Conservation (phyloP, 495 filamentous ascomycete genomes). For the Cenococcum geophilum region DNA sequence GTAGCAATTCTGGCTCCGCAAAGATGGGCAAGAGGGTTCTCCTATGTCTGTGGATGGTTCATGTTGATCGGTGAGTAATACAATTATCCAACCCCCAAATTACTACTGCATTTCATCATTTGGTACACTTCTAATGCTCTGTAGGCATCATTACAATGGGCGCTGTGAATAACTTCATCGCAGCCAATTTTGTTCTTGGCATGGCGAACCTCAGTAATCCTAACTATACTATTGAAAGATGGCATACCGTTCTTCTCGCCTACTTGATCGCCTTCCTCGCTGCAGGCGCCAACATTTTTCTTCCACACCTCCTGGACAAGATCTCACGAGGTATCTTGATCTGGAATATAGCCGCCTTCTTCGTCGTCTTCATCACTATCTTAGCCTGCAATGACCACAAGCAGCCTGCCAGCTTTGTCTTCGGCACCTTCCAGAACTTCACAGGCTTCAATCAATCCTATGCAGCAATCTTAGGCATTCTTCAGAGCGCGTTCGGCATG, state of each 20-base stretch:
- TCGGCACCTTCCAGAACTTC: slow-evolving; percentile 51
- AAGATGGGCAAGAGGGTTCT: slow-evolving; percentile 33
- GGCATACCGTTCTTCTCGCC: slow-evolving; percentile 52
- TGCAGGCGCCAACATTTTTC: slow-evolving; percentile 47
- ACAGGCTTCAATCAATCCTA: slow-evolving; percentile 49
- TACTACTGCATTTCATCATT: neutral
- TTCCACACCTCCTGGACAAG: slow-evolving; percentile 47
- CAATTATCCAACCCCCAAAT: neutral
- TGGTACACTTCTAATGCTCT: neutral
- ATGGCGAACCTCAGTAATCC: slow-evolving; percentile 51
- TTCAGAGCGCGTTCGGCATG: slow-evolving; percentile 56
- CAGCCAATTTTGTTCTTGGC: slow-evolving; percentile 51
- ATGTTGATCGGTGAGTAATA: slow-evolving; percentile 32
- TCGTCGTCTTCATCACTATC: slow-evolving; percentile 47
- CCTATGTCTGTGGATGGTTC: slow-evolving; percentile 36
- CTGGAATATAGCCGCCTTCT: slow-evolving; percentile 52
- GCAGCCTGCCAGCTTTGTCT: slow-evolving; percentile 52
- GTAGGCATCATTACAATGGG: slow-evolving; percentile 53
- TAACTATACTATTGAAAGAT: slow-evolving; percentile 49
- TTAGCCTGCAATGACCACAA: slow-evolving; percentile 52
- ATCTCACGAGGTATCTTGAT: slow-evolving; percentile 48
- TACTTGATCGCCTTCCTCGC: slow-evolving; percentile 45
- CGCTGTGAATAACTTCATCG: slow-evolving; percentile 53
- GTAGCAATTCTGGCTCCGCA: slow-evolving; percentile 51
- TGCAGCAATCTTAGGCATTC: slow-evolving; percentile 49